Base-by-base conservation (phyloP, 2,329 filamentous ascomycete genomes). In the Ophiostoma sp. region DNA sequence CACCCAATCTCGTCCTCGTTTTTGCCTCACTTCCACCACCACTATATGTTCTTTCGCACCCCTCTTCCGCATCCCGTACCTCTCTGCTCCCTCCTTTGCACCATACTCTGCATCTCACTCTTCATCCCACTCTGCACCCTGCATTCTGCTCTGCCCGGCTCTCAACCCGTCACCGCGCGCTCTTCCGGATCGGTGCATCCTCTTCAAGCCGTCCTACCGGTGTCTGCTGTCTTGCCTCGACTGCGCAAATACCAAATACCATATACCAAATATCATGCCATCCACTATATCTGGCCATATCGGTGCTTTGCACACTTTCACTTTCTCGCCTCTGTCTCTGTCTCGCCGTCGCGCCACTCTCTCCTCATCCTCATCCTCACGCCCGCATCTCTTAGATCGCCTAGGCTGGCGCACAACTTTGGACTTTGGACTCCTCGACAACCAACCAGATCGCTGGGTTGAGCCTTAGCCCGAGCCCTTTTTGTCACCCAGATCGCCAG, bases 371-470 rank as follows among this genome's bases (percentile, higher is more conserved):
- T 36, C 52, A 14, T 14, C 7, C 11, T 14, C 11, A 49, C 52
- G n/a, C 52, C 36, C 52, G 18, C 27, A 41, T 42, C 14, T 12
- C n/a, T n/a, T 18, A 12, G 7, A 5, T 38, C 55, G 55, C 27
- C 52, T 60, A 60, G 55, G 38, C n/a, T 49, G 27, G 64, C 60
- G 38, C 40, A 41, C 55, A 40, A 40, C 38, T 40, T 62, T 40
- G 14, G 45, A 16, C 45, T 47, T 47, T 44, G 42, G 42, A 8
- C 42, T 44, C n/a, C n/a, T 38, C 55, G 27, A 60, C 27, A 60
- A 18, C 55, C 55, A 60, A 60, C 55, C 55, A 60, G 38, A 60
- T 60, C 55, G 55, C 55, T 60, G 55, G 27, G 55, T 60, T 60
- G 36, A 36, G 27, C 55, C 38, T 8, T 60, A 60, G 55, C 52